Percentiles rank a stretch among this genome's conserved stretches.
These are phyloP conservation scores for Madurella fahalii DNA, from an alignment of 2,329 filamentous ascomycete genomes.

Conservation along the genomic window DNA sequence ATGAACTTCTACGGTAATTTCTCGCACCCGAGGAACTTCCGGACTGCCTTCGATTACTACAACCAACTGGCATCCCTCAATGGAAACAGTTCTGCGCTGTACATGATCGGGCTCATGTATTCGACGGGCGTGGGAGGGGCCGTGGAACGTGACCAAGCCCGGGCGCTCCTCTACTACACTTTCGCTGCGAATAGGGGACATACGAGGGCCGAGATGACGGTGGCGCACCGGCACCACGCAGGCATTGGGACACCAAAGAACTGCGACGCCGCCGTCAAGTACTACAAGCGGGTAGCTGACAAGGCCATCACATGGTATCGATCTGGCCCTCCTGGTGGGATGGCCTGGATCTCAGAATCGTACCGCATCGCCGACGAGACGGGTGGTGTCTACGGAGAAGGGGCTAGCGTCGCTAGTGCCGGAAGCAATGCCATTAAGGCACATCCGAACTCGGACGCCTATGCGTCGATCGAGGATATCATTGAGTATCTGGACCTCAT, in stretches of 20 bases:
- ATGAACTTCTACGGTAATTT: constrained; percentile 98
- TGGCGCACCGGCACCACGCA: constrained; percentile 78
- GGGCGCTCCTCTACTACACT: constrained; percentile 88
- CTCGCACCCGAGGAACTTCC: constrained; percentile 77
- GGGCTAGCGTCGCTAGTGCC: constrained; percentile 84
- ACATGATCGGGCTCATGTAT: constrained; percentile 95
- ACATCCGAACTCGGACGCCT: constrained; percentile 70
- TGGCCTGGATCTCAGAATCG: constrained; percentile 69
- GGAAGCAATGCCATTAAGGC: constrained; percentile 75
- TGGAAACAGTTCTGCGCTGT: constrained; percentile 88
- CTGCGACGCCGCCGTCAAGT: constrained; percentile 78
- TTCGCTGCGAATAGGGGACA: constrained; percentile 84
- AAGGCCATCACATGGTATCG: constrained; percentile 86
- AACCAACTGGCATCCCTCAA: constrained; percentile 67
- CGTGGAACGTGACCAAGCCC: constrained; percentile 82
- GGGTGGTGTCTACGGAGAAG: constrained; percentile 92
- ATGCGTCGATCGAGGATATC: constrained; percentile 86
- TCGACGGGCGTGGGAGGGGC: constrained; percentile 83
- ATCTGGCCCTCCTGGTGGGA: constrained; percentile 85
- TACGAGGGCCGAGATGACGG: constrained; percentile 85
- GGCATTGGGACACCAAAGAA: constrained; percentile 82
- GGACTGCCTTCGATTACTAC: constrained; percentile 76
- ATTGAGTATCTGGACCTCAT: constrained; percentile 90
- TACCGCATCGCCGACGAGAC: constrained; percentile 86
- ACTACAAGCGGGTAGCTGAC: constrained; percentile 91